phyloP scores from a whole-genome alignment of 1,139 yeast genomes.

The Hyphopichia pseudoburtonii region DNA sequence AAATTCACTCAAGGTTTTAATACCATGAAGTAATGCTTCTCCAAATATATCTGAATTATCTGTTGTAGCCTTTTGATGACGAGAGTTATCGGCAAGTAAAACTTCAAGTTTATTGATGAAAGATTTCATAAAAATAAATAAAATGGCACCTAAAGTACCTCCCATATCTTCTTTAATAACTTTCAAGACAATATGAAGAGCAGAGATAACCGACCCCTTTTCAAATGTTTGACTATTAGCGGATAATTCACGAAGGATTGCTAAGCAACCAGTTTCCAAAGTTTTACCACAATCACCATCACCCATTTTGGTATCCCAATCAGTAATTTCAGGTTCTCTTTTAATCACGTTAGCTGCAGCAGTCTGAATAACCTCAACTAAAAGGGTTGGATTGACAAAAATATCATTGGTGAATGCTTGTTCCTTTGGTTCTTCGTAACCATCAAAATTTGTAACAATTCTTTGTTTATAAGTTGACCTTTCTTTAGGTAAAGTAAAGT shows the following conservation, averaged over 20 bases:
- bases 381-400: conserved; percentile 27
- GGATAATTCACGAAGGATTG: conserved; percentile 50
- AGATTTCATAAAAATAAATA: conserved; percentile 47
- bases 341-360: conserved; percentile 40
- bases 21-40: conserved; percentile 26
- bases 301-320: conserved; percentile 76
- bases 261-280: conserved; percentile 67
- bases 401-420: conserved; percentile 22
- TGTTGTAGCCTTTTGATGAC: no score
- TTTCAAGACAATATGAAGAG: conserved; percentile 35
- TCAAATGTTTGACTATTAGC: conserved; percentile 18
- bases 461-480: conserved; percentile 23
- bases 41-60: conserved; percentile 17
- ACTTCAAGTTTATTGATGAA: conserved; percentile 32
- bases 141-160: conserved; percentile 53
- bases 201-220: conserved; percentile 9
- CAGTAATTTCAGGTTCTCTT: conserved; percentile 69
- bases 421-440: conserved; percentile 27
- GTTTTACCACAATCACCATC: conserved; percentile 93
- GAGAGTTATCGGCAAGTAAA: conserved; percentile 11
- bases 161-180: conserved; percentile 52
- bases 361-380: conserved; percentile 28
- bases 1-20: conserved; percentile 37
- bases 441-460: conserved; percentile 36
- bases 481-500: conserved; percentile 14